phyloP scores from a whole-genome alignment of 148 eudicot species.

The Cornus florida region DNA sequence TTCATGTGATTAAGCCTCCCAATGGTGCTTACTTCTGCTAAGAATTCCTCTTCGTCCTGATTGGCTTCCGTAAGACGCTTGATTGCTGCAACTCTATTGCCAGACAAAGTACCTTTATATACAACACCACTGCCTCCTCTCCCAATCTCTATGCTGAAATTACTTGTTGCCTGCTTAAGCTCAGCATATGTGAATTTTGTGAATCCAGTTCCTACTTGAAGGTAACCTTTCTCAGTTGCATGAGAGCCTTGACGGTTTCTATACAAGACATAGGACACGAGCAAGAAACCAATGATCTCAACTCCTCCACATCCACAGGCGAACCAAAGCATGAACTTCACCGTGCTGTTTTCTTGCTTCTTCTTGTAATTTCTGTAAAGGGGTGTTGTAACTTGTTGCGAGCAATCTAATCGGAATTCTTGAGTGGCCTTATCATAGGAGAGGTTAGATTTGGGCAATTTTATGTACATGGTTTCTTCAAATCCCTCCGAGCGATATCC shows the following conservation, averaged over 20 bases:
- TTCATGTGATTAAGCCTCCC: slow-evolving; percentile 10
- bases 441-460: slow-evolving; percentile 2
- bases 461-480: slow-evolving; percentile 5
- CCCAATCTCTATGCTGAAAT: slow-evolving; percentile 22
- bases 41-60: slow-evolving; percentile 20
- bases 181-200: slow-evolving; percentile 20
- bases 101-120: slow-evolving; percentile 20
- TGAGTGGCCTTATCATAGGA: too few species aligned
- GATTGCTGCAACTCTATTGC: neutral
- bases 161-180: neutral
- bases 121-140: slow-evolving; percentile 24
- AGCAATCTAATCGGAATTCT: too few species aligned
- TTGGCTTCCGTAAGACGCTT: slow-evolving; percentile 12
- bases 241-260: slow-evolving; percentile 2
- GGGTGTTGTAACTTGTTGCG: too few species aligned
- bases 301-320: neutral
- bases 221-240: slow-evolving; percentile 11
- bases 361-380: neutral
- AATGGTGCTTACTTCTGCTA: slow-evolving; percentile 21
- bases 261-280: neutral
- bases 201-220: slow-evolving; percentile 12
- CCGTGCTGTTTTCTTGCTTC: neutral
- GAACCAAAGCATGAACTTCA: slow-evolving; percentile 7
- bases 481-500: slow-evolving; percentile 10
- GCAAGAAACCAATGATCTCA: too few species aligned